Evolutionary conservation across 2,329 filamentous ascomycete species (phyloP).

Genomic region (Colletotrichum incanum): DNA sequence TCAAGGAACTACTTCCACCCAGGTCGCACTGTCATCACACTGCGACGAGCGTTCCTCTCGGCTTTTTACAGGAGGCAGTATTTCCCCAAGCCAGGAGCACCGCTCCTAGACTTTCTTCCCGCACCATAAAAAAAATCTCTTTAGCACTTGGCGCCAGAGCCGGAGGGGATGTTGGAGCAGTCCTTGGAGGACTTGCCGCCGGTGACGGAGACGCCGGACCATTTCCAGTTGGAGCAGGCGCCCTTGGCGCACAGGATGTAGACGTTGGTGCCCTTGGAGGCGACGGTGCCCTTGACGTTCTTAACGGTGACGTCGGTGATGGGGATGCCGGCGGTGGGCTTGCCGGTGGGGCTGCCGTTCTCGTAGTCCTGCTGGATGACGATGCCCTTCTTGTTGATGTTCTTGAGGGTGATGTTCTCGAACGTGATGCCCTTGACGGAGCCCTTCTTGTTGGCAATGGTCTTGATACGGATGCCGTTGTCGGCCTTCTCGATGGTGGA

Average conservation of each 20-base stretch:
- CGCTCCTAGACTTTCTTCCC: background rate
- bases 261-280: constrained; percentile 57
- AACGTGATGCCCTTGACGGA: constrained; percentile 62
- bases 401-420: constrained; percentile 58
- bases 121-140: background rate
- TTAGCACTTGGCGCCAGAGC: constrained; percentile 42
- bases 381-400: constrained; percentile 59
- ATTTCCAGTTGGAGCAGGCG: constrained; percentile 68
- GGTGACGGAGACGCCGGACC: constrained; percentile 64
- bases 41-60: background rate
- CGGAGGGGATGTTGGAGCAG: constrained; percentile 49
- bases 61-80: no score
- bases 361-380: constrained; percentile 63
- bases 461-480: constrained; percentile 69
- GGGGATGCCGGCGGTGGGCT: constrained; percentile 64
- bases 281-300: constrained; percentile 61
- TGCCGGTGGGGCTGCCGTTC: constrained; percentile 62
- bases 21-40: background rate
- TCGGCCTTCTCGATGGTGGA: constrained; percentile 66
- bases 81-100: constrained; percentile 1
- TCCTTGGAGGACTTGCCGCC: constrained; percentile 61
- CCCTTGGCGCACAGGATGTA: constrained; percentile 70
- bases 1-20: background rate
- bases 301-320: constrained; percentile 65
- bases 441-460: constrained; percentile 61